Conservation (phyloP, 768 basidiomycete genomes). For the Cyclocybe cylindracea region DNA sequence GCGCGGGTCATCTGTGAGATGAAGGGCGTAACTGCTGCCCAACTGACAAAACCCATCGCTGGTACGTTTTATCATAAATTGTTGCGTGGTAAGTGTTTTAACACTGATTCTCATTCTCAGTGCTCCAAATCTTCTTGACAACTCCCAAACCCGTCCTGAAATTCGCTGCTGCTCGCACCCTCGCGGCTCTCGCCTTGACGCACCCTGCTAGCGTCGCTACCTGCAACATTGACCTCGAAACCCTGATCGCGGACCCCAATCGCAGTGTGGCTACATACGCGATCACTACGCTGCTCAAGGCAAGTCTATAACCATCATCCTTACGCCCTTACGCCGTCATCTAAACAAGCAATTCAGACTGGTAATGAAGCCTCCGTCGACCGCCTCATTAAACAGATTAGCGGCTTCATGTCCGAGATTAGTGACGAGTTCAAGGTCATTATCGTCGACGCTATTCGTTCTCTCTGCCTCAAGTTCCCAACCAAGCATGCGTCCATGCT, state of each 20-base stretch:
- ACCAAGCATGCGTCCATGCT: conserved; percentile 97
- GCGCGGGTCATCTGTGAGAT: conserved; percentile 97
- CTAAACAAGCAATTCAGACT: conserved; percentile 54
- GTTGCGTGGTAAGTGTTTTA: conserved; percentile 1
- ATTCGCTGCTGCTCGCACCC: conserved; percentile 95
- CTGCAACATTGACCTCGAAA: conserved; percentile 97
- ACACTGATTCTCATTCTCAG: conserved; percentile 37
- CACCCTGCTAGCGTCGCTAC: conserved; percentile 86
- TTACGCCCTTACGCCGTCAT: not conserved
- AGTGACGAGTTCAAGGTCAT: conserved; percentile 99
- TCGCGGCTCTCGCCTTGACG: conserved; percentile 83
- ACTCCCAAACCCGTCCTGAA: conserved; percentile 95
- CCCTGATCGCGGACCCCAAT: conserved; percentile 93
- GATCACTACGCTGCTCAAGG: conserved; percentile 97
- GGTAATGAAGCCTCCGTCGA: conserved; percentile 99
- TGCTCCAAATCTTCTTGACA: conserved; percentile 93
- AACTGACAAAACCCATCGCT: conserved; percentile 86
- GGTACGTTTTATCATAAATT: conserved; percentile 49
- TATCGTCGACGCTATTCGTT: conserved; percentile 97
- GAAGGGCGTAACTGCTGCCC: conserved; percentile 75
- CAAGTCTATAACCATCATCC: conserved; percentile 23
- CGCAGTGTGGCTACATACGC: conserved; percentile 97
- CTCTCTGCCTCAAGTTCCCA: conserved; percentile 98
- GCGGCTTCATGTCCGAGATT: conserved; percentile 98
- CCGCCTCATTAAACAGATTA: conserved; percentile 98